A percentile compares a stretch with the other conserved stretches of the same genome.
Conservation (phyloP, 305 asterid species). For the Solanum hybrid region DNA sequence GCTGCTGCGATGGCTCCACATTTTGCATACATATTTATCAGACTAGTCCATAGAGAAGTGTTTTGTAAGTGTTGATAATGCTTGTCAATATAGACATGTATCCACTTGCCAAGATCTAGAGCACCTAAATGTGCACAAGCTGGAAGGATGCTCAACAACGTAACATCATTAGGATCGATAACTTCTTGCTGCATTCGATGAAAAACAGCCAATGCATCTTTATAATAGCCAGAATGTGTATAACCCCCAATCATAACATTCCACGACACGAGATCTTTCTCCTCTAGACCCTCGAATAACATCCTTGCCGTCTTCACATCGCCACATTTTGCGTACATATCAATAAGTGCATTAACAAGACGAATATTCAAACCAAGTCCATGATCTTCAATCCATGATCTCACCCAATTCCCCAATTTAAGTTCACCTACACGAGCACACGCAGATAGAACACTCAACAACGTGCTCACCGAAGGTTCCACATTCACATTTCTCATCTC, state of each 20-base stretch:
- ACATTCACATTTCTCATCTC: conserved; percentile 37
- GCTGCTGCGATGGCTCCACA: conserved; percentile 54
- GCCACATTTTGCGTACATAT: conserved; percentile 67
- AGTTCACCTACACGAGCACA: conserved; percentile 46
- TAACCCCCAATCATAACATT: conserved; percentile 82
- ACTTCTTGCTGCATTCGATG: conserved; percentile 31
- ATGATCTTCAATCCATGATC: conserved; percentile 41
- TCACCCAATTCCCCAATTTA: conserved; percentile 28
- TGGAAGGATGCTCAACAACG: conserved; percentile 50
- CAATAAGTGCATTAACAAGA: conserved; percentile 52
- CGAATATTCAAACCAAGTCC: conserved; percentile 33
- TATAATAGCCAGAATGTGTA: conserved; percentile 30
- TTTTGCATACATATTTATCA: conserved; percentile 64
- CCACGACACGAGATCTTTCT: conserved; percentile 54
- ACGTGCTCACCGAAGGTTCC: conserved; percentile 44
- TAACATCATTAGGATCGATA: conserved; percentile 50
- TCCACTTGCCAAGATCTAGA: conserved; percentile 65
- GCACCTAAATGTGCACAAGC: conserved; percentile 62
- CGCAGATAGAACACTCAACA: conserved; percentile 45
- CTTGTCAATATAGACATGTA: conserved; percentile 43
- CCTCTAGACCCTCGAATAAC: conserved; percentile 35
- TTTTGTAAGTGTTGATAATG: conserved; percentile 29
- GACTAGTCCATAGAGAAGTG: conserved; percentile 47
- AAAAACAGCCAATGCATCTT: conserved; percentile 50
- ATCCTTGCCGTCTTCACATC: conserved; percentile 26